phyloP scores from a whole-genome alignment of 176 grass and related monocot genomes.

The Miscanthus lutarioriparius region DNA sequence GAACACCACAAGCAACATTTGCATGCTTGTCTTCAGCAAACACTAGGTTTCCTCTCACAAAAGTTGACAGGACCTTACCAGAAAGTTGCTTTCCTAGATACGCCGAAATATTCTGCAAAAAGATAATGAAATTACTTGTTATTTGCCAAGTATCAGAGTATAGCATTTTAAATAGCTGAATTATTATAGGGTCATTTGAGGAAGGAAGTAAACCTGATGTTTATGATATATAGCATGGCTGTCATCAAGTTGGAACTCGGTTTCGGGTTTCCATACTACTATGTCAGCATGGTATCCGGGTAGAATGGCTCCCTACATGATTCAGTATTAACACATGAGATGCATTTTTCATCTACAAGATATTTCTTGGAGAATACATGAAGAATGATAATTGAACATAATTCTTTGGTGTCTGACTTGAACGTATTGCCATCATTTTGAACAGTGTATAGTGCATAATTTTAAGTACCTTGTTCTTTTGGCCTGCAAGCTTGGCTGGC shows the following conservation, averaged over 20 bases:
- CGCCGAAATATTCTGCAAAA: constrained; percentile 65
- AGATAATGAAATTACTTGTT: neutral
- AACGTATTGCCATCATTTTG: neutral
- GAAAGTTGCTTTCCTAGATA: constrained; percentile 69
- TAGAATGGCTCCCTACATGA: constrained; percentile 66
- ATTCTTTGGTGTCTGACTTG: neutral
- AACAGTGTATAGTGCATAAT: neutral
- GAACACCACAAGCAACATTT: constrained; percentile 61
- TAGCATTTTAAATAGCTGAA: neutral
- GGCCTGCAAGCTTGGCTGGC: constrained; percentile 79
- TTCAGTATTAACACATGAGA: neutral
- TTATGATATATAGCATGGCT: constrained; percentile 79
- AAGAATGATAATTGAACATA: neutral
- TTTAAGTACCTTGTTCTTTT: constrained; percentile 74
- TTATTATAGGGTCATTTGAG: neutral
- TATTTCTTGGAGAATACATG: neutral
- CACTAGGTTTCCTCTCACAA: constrained; percentile 90
- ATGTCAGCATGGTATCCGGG: constrained; percentile 84
- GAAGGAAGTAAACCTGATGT: constrained; percentile 58
- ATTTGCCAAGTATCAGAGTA: neutral
- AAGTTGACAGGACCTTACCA: constrained; percentile 77
- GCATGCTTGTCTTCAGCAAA: constrained; percentile 75
- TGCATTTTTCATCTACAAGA: neutral
- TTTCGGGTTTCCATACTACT: constrained; percentile 89
- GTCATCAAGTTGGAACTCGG: constrained; percentile 69